phyloP scores from a whole-genome alignment of 345 rosid species.

The Hypericum perforatum region DNA sequence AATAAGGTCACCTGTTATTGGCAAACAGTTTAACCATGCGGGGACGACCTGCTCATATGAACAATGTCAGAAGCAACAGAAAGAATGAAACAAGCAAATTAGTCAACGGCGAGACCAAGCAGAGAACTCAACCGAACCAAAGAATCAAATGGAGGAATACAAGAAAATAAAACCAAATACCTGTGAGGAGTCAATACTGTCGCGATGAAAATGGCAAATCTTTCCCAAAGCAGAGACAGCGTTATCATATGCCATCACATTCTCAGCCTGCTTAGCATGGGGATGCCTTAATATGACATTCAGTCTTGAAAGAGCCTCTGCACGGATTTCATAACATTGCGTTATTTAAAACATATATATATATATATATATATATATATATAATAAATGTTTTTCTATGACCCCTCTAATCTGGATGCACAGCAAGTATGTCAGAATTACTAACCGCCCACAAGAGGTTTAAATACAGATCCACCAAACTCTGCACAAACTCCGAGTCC shows the following conservation, averaged over 20 bases:
- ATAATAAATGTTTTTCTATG: too few relatives aligned
- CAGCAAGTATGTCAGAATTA: conserved; percentile 5
- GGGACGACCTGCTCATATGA: conserved; percentile 60
- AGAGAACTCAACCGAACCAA: background rate
- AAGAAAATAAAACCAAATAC: conserved; percentile 25
- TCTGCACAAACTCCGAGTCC: conserved; percentile 99
- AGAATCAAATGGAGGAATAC: background rate
- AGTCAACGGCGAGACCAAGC: background rate
- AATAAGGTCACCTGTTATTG: conserved; percentile 77
- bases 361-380: too few relatives aligned
- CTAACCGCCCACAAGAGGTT: conserved; percentile 93
- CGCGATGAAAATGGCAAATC: conserved; percentile 86
- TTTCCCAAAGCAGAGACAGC: conserved; percentile 99
- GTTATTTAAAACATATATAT: too few relatives aligned
- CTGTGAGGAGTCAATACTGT: conserved; percentile 81
- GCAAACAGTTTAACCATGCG: conserved; percentile 98
- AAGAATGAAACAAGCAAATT: background rate
- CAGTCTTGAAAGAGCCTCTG: conserved; percentile 97
- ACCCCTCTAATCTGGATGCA: too few relatives aligned
- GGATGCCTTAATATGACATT: conserved; percentile 79
- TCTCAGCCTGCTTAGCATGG: conserved; percentile 70
- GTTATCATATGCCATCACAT: conserved; percentile 96
- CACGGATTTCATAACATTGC: too few relatives aligned
- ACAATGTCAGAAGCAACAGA: background rate
- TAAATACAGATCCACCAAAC: conserved; percentile 79